Percentiles rank a stretch among this genome's conserved stretches.
Evolutionary conservation across 2,329 filamentous ascomycete genomes (phyloP).

Genomic region (Fusarium sp.): DNA sequence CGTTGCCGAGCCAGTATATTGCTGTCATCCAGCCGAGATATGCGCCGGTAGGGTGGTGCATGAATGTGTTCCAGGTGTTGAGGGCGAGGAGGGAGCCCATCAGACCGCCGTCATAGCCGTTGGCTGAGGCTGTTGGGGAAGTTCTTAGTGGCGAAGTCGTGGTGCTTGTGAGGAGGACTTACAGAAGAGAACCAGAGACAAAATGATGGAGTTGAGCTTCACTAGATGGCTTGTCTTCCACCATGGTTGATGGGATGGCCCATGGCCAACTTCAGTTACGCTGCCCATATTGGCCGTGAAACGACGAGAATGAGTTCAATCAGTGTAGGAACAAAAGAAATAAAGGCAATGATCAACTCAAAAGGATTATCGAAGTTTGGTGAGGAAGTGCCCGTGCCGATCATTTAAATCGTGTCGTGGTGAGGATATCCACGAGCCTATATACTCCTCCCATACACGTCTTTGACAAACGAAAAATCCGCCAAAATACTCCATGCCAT

Average conservation of each 20-base stretch:
- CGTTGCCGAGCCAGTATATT: slow-evolving; percentile 43
- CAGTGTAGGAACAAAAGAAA: rapidly evolving
- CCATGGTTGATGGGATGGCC: neutral
- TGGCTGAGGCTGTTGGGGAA: neutral
- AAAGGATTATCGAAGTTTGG: too few species aligned
- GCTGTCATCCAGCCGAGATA: slow-evolving; percentile 42
- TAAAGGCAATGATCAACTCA: rapidly evolving
- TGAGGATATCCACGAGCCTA: neutral
- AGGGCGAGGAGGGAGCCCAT: slow-evolving; percentile 34
- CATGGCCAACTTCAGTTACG: neutral
- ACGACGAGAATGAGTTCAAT: rapidly evolving
- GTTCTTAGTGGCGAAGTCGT: rapidly evolving
- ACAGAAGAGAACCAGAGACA: slow-evolving; percentile 1
- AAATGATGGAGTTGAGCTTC: slow-evolving; percentile 11
- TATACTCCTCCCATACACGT: neutral
- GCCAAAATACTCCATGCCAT: neutral
- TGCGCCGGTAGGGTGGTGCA: slow-evolving; percentile 30
- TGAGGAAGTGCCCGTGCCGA: neutral
- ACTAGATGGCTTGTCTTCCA: neutral
- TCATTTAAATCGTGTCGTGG: neutral
- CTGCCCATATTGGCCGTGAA: neutral
- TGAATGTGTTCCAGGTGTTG: slow-evolving; percentile 38
- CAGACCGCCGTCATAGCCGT: slow-evolving; percentile 15
- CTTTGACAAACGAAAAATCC: neutral
- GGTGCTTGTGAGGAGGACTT: rapidly evolving